Conservation (phyloP, 2,329 filamentous ascomycete species). For the Uncinocarpus reesii region DNA sequence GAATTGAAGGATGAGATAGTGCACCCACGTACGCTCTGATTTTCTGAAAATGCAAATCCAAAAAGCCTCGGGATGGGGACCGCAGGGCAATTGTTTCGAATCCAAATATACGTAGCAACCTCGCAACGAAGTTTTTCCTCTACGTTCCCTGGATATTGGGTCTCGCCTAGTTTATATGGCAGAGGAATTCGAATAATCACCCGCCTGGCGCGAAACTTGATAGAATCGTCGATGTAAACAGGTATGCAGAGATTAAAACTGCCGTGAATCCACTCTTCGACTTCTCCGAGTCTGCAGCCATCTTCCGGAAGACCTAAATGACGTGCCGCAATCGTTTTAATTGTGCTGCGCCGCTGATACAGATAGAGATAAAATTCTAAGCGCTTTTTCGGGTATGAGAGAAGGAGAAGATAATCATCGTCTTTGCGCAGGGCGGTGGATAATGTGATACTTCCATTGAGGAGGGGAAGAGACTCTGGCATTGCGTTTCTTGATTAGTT, state of each 20-base stretch:
- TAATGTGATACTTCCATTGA: constrained; percentile 19
- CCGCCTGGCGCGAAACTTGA: background rate
- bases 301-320: constrained; percentile 13
- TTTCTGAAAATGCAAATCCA: constrained; percentile 20
- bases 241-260: constrained; percentile 18
- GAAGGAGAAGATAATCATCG: constrained; percentile 20
- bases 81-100: constrained; percentile 13
- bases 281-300: constrained; percentile 4
- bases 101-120: constrained; percentile 14
- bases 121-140: constrained; percentile 17
- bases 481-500: background rate
- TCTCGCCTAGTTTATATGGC: constrained; percentile 10
- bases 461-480: background rate
- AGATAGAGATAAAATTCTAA: constrained; percentile 10
- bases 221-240: background rate
- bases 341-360: background rate
- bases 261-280: constrained; percentile 20
- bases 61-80: constrained; percentile 14
- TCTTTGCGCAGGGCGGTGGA: constrained; percentile 18
- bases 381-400: constrained; percentile 19
- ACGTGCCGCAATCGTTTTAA: constrained; percentile 4
- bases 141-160: constrained; percentile 4
- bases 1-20: background rate
- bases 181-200: constrained; percentile 11
- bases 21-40: constrained; percentile 13